A percentile compares a stretch with the other conserved stretches of the same genome.
These are phyloP conservation scores for Ascochyta lentis DNA, from an alignment of 2,329 filamentous ascomycete genomes.

Conservation along the genomic window DNA sequence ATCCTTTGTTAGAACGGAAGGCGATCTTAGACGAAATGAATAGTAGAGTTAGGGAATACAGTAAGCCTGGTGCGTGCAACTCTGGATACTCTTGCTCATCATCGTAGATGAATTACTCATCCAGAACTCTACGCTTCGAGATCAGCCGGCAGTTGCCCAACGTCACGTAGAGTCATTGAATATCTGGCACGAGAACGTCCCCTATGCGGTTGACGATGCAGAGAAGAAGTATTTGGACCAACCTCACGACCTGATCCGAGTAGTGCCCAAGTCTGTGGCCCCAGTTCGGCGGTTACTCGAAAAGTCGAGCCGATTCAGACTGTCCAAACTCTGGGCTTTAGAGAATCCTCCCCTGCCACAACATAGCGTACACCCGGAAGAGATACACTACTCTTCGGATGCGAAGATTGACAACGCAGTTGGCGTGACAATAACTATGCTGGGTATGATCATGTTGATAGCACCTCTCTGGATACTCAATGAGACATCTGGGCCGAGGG, in stretches of 20 bases:
- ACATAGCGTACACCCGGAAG: background rate
- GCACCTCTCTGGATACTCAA: background rate
- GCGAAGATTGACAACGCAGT: background rate
- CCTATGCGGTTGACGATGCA: background rate
- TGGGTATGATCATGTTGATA: background rate
- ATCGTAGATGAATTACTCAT: background rate
- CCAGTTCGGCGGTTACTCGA: background rate
- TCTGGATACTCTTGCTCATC: background rate
- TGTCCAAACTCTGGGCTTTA: background rate
- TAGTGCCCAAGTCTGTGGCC: background rate
- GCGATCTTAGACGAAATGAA: background rate
- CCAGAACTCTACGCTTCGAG: background rate
- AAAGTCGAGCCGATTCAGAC: background rate
- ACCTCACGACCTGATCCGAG: background rate
- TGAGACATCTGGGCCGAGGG: background rate
- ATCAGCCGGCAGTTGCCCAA: background rate
- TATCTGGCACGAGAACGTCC: background rate
- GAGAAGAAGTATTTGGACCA: background rate
- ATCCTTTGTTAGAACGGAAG: background rate
- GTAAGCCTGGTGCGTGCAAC: background rate
- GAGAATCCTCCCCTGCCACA: background rate
- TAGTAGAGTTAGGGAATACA: background rate
- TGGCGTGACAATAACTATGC: background rate
- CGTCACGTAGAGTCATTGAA: background rate
- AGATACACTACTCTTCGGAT: conserved; percentile 1